Conservation (phyloP, 495 filamentous ascomycete species). For the Jackrogersella minutella region DNA sequence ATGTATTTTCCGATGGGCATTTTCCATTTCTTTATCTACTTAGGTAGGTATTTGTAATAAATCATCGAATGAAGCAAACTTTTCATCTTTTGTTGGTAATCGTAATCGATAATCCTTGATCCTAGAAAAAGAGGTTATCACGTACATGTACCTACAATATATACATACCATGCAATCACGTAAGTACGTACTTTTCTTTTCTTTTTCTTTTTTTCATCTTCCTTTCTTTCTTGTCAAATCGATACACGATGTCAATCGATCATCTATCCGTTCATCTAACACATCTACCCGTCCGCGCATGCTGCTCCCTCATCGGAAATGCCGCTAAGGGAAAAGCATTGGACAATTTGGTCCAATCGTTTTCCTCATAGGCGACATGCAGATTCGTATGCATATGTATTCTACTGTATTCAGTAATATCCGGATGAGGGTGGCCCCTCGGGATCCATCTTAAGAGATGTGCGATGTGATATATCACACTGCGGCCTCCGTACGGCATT, state of each 20-base stretch:
- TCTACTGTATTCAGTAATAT: conserved; percentile 4
- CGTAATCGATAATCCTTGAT: no score
- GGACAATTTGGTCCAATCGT: conserved; percentile 24
- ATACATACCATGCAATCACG: no score
- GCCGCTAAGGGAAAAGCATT: conserved; percentile 9
- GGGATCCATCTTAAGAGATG: neutral
- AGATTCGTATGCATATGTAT: conserved; percentile 16
- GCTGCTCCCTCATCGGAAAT: conserved; percentile 20
- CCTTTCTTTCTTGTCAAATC: neutral
- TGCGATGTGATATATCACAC: conserved; percentile 29
- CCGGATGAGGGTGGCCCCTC: conserved; percentile 4
- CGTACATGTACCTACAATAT: no score
- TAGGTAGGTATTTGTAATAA: no score
- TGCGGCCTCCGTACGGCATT: neutral
- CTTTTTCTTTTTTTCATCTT: neutral
- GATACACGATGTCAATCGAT: conserved; percentile 8
- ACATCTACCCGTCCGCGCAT: conserved; percentile 5
- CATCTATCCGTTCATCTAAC: conserved; percentile 19
- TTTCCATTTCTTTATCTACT: neutral
- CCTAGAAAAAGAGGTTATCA: no score
- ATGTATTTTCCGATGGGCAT: conserved; percentile 14
- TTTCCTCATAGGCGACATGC: neutral
- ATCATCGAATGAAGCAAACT: no score
- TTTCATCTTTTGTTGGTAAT: no score
- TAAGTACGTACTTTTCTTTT: no score